Percentiles rank a stretch among this genome's conserved stretches.
Conservation (phyloP, 2,329 filamentous ascomycete species). For the Neodidymelliopsis sp. region DNA sequence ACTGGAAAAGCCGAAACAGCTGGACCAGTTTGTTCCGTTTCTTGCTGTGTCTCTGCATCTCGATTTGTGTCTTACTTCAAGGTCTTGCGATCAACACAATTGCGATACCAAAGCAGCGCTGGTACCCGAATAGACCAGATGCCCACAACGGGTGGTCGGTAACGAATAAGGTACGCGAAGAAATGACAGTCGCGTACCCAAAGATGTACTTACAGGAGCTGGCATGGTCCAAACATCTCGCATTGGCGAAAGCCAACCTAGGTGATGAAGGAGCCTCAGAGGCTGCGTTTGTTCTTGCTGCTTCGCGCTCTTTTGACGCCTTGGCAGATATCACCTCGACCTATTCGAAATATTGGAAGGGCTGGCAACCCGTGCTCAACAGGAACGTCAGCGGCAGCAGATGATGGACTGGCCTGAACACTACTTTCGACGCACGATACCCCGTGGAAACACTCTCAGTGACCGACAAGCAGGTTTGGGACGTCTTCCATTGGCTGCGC, state of each 20-base stretch:
- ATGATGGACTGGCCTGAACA: slow-evolving; percentile 11
- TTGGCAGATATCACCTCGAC: not conserved
- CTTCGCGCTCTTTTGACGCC: slow-evolving; percentile 1
- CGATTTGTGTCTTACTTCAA: slow-evolving; percentile 8
- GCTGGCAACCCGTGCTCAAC: not conserved
- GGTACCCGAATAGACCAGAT: slow-evolving; percentile 4
- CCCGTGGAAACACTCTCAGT: slow-evolving; percentile 5
- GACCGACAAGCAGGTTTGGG: not conserved
- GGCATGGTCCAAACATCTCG: not conserved
- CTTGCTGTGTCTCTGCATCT: slow-evolving; percentile 11
- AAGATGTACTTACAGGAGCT: slow-evolving; percentile 1
- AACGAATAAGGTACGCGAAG: not conserved
- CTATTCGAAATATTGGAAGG: not conserved
- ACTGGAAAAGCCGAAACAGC: not conserved
- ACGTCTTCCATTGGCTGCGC: slow-evolving; percentile 4
- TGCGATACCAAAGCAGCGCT: slow-evolving; percentile 13
- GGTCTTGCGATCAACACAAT: slow-evolving; percentile 13
- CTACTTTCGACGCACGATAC: not conserved
- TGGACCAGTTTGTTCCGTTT: slow-evolving; percentile 3
- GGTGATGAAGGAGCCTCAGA: slow-evolving; percentile 1
- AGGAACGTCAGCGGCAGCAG: not conserved
- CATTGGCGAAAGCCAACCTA: not conserved
- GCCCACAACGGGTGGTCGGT: not conserved
- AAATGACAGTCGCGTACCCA: slow-evolving; percentile 1
- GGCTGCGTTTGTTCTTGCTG: slow-evolving; percentile 6